Evolutionary conservation across 1,284 basidiomycete species (phyloP), one percentile per base, ranked within the genome.

Genomic region (Ustilago esculenta): DNA sequence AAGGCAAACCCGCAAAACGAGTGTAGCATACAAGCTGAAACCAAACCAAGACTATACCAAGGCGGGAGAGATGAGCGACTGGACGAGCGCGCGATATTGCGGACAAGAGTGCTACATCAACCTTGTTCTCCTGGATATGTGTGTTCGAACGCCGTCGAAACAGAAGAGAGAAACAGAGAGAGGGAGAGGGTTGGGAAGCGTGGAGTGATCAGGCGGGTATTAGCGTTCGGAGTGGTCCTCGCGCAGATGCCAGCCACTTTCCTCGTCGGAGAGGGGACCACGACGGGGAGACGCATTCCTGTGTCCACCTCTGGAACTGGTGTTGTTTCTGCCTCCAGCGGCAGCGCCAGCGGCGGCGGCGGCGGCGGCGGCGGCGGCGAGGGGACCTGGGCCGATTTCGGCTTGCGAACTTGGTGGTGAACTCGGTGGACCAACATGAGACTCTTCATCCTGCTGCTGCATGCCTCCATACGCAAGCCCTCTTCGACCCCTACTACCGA

Each of bases 401-500:
- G 34, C 52, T 23, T 52, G 37, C 14, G 47, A 49, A 2, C 36
- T 46, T 8, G 53, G 15, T 1, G 30, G 36, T 21, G 54, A 58
- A 15, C 50, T 37, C 2, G 66, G 59, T 8, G 40, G 23, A 18
- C 55, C 68, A 12, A 71, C 43, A 21, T 71, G 68, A 4, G 33
- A 41, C 36, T 71, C 68, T 14, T 71, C 68, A 29, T 70, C 67
- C n/a, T 70, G 41, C 15, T 60, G 57, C 23, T 46, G 64, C 29
- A 68, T 61, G 17, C 63, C 68, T n/a, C 58, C 57, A 42, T 77
- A 77, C 0, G 68, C 63, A 8, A 49, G 44, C 15, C 75, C 75
- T 32, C 75, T 64, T 6, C 75, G 52, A 18, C 75, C 75, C 5
- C 75, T 50, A 8, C 56, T 49, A 14, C 73, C 73, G 7, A 77